These are phyloP conservation scores for Juglanconis sp. DNA, from an alignment of 2,329 filamentous ascomycete genomes.

Conservation along the genomic window DNA sequence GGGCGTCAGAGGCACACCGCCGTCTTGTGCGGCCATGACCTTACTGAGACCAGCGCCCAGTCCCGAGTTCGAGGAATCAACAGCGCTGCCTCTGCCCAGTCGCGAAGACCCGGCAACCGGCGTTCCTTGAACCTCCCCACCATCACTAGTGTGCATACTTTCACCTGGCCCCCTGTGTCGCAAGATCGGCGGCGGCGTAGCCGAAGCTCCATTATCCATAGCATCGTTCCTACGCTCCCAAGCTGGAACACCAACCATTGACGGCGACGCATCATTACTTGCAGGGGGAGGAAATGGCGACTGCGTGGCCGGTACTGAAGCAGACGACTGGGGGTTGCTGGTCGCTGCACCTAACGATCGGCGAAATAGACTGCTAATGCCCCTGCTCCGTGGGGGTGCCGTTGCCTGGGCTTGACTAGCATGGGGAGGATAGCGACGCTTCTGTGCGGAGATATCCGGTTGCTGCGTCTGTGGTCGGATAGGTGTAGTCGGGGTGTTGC, in stretches of 20 bases:
- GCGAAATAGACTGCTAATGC: slow-evolving; percentile 16
- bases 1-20: slow-evolving; percentile 6
- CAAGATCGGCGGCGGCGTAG: slow-evolving; percentile 17
- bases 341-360: slow-evolving; percentile 14
- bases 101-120: not conserved
- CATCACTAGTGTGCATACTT: not conserved
- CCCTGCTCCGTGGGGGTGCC: slow-evolving; percentile 12
- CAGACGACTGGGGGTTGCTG: slow-evolving; percentile 1
- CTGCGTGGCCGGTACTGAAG: slow-evolving; percentile 7
- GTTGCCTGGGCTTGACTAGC: slow-evolving; percentile 25
- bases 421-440: slow-evolving; percentile 20
- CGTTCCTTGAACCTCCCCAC: not conserved
- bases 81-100: not conserved
- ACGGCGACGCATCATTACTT: not conserved
- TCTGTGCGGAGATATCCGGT: slow-evolving; percentile 27
- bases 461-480: slow-evolving; percentile 25
- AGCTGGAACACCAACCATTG: slow-evolving; percentile 3
- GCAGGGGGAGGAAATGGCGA: slow-evolving; percentile 11
- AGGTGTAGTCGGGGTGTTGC: slow-evolving; percentile 16
- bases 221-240: slow-evolving; percentile 13
- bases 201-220: slow-evolving; percentile 8
- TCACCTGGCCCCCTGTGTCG: slow-evolving; percentile 3
- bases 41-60: slow-evolving; percentile 13
- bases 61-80: slow-evolving; percentile 3
- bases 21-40: slow-evolving; percentile 3